Evolutionary conservation across 805 yeast genomes (phyloP).

Genomic region (Candida ascalaphidarum): DNA sequence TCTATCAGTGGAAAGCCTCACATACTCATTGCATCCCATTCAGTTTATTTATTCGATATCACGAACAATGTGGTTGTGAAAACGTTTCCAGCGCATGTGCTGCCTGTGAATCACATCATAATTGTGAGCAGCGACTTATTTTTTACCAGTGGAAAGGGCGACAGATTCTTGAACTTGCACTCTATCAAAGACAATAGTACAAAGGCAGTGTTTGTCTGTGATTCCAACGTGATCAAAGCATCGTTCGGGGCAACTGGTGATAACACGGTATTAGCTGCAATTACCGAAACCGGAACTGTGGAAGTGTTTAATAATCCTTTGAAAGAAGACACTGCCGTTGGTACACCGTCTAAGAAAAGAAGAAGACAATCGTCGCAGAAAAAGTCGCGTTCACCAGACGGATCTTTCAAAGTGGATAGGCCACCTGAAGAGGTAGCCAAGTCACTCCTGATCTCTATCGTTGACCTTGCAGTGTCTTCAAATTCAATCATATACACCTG

Average conservation of each 20-base stretch:
- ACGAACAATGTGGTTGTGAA: constrained; percentile 29
- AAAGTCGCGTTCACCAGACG: constrained; percentile 43
- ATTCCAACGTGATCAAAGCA: constrained; percentile 42
- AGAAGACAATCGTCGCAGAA: constrained; percentile 35
- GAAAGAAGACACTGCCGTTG: constrained; percentile 13
- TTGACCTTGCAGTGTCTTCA: too few species aligned
- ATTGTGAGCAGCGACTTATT: constrained; percentile 37
- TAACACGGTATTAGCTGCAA: constrained; percentile 43
- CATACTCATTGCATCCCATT: constrained; percentile 59
- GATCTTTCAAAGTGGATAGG: constrained; percentile 38
- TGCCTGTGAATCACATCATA: constrained; percentile 48
- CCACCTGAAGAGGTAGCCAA: constrained; percentile 27
- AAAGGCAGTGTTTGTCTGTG: constrained; percentile 57
- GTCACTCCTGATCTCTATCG: constrained; percentile 20
- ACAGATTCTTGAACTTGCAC: constrained; percentile 73
- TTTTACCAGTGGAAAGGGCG: constrained; percentile 67
- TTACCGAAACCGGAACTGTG: constrained; percentile 68
- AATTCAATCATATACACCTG: constrained; percentile 41
- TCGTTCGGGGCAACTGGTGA: too few species aligned
- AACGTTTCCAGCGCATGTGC: constrained; percentile 70
- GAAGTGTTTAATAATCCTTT: constrained; percentile 65
- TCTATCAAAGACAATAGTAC: constrained; percentile 38
- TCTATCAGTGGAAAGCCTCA: constrained; percentile 26
- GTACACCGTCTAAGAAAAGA: constrained; percentile 21
- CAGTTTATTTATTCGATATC: constrained; percentile 45